Conservation (phyloP, 2,329 filamentous ascomycete species). For the Penicillium frequentans region DNA sequence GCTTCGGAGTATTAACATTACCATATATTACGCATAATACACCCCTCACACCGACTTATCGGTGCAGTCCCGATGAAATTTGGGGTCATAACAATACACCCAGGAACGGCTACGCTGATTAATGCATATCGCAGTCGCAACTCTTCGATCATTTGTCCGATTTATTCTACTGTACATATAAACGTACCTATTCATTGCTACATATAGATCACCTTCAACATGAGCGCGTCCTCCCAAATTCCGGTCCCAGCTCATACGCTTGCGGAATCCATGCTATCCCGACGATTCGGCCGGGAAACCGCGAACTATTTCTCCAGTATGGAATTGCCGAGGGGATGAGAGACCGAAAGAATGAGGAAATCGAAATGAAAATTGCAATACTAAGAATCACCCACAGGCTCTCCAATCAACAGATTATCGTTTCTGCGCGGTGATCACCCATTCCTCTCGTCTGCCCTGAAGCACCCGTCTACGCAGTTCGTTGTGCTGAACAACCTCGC, state of each 20-base stretch:
- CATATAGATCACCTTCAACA: slow-evolving; percentile 17
- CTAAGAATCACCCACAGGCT: slow-evolving; percentile 35
- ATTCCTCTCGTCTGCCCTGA: slow-evolving; percentile 50
- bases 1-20: slow-evolving; percentile 8
- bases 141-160: background rate
- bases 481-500: slow-evolving; percentile 76
- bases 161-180: background rate
- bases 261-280: slow-evolving; percentile 56
- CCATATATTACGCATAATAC: slow-evolving; percentile 2
- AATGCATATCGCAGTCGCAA: slow-evolving; percentile 8
- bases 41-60: background rate
- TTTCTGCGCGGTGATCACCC: slow-evolving; percentile 50
- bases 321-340: slow-evolving; percentile 3
- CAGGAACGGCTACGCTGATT: slow-evolving; percentile 17
- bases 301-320: slow-evolving; percentile 54
- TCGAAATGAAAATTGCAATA: background rate
- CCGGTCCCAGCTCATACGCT: slow-evolving; percentile 60
- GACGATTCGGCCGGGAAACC: slow-evolving; percentile 51
- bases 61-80: slow-evolving; percentile 15
- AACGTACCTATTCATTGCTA: background rate
- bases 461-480: slow-evolving; percentile 58
- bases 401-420: slow-evolving; percentile 51
- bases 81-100: slow-evolving; percentile 4
- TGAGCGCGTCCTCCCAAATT: slow-evolving; percentile 40
- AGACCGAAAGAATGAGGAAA: background rate